Base-by-base conservation (phyloP, 208 protist genomes). In the Naegleria lovaniensis region DNA sequence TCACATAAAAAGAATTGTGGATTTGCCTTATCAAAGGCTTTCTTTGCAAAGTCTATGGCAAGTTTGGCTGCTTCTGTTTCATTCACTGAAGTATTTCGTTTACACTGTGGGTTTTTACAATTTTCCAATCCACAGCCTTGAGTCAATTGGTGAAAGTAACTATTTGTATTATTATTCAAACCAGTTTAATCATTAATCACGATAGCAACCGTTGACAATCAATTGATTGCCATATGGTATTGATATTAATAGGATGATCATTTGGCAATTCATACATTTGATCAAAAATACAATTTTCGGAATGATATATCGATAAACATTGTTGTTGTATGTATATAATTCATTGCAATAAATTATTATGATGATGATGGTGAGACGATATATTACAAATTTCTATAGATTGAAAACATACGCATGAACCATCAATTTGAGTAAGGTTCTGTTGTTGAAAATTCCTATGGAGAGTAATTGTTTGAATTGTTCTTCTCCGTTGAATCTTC, bases 1-100 rank as follows among this genome's bases (percentile, higher is more conserved):
- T 79, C n/a, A 79, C 67, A 79, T 36, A 79, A 36, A 36, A 79
- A 79, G 29, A 36, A 79, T 79, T 79, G 67, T 79, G 67, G 67
- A 79, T 79, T 36, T 67, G 55, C 19, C 29, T 79, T 79, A 13
- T 79, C 67, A 9, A 79, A 79, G 29, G 67, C 67, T 79, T 79
- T 79, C 29, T 79, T 79, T 36, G 67, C 67, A 36, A 36, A 79
- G 2, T 29, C 29, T 36, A 79, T 33, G 9, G 67, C 13, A 15
- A 36, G 29, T 79, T 79, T 79, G 16, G 67, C 67, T 79, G 67
- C 67, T 33, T 79, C 67, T 33, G 67, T 79, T 36, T 79, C 67
- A 79, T 79, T 79, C 7, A 36, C 25, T 1, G 67, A n/a, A 29
- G 29, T 79, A 79, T 79, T 79, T 36, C 67, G 16, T 36, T 36